Evolutionary conservation across 2,329 filamentous ascomycete species (phyloP), one percentile per base, ranked within the genome.

Genomic region (Colletotrichum liaoningense): DNA sequence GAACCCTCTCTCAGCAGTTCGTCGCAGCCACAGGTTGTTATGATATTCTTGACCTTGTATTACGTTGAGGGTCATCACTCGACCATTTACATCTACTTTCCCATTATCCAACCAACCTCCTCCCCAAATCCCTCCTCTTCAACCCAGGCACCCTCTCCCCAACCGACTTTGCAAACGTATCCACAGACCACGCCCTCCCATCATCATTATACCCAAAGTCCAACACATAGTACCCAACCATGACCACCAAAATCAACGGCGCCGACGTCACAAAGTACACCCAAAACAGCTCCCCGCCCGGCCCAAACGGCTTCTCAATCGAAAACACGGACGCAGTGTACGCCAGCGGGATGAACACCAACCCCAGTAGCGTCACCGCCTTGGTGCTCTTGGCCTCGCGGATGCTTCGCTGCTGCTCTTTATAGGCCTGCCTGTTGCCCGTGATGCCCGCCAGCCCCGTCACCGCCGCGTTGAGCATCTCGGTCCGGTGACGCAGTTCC

Each of bases 301-400:
- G 75, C 5, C 59, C 59, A 63, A 74, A 78, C 8, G 77, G 72
- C 28, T 75, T 30, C 14, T 75, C 68, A 74, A 79, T 78, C 67
- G 75, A 77, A 65, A 78, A 79, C 14, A 78, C 49, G 5, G 73
- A 74, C 22, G 71, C 67, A 14, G 69, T 74, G 66, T 76, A 78
- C 49, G 77, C 75, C 57, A 78, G 69, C 26, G 75, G 77, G 54
- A 79, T 75, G 46, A 79, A 79, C 7, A 78, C 69, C 42, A 78
- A 74, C 3, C 77, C 77, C 7, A 79, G 69, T 7, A 78, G 72
- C 26, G 76, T 79, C 30, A 78, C 64, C 52, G 75, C 75, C 71
- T 77, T 78, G 14, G 74, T 75, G 64, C 76, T 75, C 72, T 77
- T 77, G 11, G 77, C 74, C 72, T 79, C 76, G 56, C 77, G 74